phyloP scores from a whole-genome alignment of 371 early-diverging fungal genomes.

The Synchytrium microbalum region DNA sequence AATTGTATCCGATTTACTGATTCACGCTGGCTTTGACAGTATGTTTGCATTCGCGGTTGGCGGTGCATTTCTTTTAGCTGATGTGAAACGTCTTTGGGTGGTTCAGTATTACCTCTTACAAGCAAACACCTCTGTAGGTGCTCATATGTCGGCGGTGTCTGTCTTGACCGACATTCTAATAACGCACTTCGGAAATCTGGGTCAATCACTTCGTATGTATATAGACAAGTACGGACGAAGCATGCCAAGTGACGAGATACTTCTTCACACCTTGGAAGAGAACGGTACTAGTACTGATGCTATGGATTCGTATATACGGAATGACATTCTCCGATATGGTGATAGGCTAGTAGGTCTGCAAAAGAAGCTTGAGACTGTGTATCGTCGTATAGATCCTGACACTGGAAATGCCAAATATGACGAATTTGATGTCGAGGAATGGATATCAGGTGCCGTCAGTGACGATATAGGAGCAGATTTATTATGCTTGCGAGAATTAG shows the following conservation, averaged over 20 bases:
- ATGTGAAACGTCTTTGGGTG: no score
- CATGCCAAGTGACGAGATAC: constrained; percentile 74
- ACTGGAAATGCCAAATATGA: constrained; percentile 24
- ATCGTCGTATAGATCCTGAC: constrained; percentile 39
- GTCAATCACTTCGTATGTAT: constrained; percentile 70
- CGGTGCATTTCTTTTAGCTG: not conserved
- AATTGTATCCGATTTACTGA: constrained; percentile 55
- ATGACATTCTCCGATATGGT: constrained; percentile 66
- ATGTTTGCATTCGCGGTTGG: not conserved
- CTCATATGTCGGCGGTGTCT: constrained; percentile 54
- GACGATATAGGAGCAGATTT: constrained; percentile 82
- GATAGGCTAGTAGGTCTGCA: constrained; percentile 63
- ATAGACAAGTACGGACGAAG: constrained; percentile 61
- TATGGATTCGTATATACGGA: constrained; percentile 65
- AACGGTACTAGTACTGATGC: constrained; percentile 63
- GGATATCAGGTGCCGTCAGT: constrained; percentile 37
- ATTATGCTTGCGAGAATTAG: constrained; percentile 81
- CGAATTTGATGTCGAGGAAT: constrained; percentile 23
- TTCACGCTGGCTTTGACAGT: constrained; percentile 84
- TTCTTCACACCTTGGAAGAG: constrained; percentile 72
- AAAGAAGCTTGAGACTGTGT: constrained; percentile 58
- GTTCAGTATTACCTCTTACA: no score
- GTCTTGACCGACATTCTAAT: constrained; percentile 68
- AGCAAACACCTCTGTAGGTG: constrained; percentile 28
- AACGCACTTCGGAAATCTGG: constrained; percentile 73